A percentile compares a stretch with the other conserved stretches of the same genome.
Evolutionary conservation across 805 yeast genomes (phyloP).

Genomic region (Ogataea neopini): DNA sequence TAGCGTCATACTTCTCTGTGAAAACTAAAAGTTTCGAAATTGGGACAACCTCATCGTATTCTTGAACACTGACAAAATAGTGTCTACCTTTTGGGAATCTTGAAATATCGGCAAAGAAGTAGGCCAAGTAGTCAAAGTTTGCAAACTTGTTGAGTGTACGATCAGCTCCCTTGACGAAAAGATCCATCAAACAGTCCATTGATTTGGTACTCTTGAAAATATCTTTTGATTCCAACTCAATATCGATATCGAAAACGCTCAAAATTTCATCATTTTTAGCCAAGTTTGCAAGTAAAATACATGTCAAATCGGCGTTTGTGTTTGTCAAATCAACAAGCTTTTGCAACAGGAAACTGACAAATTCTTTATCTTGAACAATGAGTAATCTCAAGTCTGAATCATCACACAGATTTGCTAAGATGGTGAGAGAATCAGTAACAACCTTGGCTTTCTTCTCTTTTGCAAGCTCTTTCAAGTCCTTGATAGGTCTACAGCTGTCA

Average conservation of each 20-base stretch:
- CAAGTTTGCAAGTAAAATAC: constrained; percentile 81
- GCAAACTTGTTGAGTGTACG: constrained; percentile 71
- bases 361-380: constrained; percentile 64
- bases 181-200: constrained; percentile 82
- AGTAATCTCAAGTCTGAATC: constrained; percentile 61
- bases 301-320: constrained; percentile 73
- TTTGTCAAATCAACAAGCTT: constrained; percentile 57
- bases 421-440: constrained; percentile 71
- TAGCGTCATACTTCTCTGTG: constrained; percentile 76
- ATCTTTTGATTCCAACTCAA: constrained; percentile 39
- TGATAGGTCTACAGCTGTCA: constrained; percentile 68
- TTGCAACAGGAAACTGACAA: constrained; percentile 48
- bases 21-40: constrained; percentile 78
- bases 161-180: constrained; percentile 83
- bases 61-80: constrained; percentile 72
- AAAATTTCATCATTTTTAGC: constrained; percentile 74
- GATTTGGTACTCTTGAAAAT: constrained; percentile 58
- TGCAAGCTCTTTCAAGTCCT: constrained; percentile 65
- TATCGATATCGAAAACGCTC: constrained; percentile 45
- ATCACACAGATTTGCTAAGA: constrained; percentile 80
- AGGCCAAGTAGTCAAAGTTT: constrained; percentile 78
- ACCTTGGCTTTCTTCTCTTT: constrained; percentile 53
- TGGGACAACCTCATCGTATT: constrained; percentile 75
- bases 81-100: constrained; percentile 72
- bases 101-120: constrained; percentile 87